Evolutionary conservation across 2,329 filamentous ascomycete genomes (phyloP).

Genomic region (Cladosporium sp.): DNA sequence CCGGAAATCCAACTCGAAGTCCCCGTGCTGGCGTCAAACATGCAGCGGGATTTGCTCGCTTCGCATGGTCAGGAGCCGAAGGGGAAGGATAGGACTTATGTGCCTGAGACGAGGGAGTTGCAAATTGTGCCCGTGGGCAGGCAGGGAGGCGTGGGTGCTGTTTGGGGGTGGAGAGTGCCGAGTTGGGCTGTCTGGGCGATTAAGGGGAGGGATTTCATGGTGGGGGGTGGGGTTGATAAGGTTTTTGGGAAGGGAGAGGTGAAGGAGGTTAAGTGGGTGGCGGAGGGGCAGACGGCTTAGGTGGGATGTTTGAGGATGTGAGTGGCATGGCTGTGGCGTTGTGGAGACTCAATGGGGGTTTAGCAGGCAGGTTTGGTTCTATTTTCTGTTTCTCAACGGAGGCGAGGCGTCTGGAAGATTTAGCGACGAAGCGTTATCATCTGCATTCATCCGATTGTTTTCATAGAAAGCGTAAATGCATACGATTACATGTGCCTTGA

Average conservation of each 20-base stretch:
- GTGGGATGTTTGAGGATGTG: no score
- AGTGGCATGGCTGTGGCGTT: no score
- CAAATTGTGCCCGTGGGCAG: conserved; percentile 38
- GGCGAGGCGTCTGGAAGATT: no score
- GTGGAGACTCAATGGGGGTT: no score
- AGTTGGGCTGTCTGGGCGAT: conserved; percentile 34
- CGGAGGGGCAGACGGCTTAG: conserved; percentile 13
- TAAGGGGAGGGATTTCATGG: conserved; percentile 36
- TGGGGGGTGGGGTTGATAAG: conserved; percentile 18
- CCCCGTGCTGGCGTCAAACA: conserved; percentile 36
- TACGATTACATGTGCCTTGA: no score
- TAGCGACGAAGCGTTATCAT: no score
- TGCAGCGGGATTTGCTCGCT: conserved; percentile 39
- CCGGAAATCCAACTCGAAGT: conserved; percentile 34
- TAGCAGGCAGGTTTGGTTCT: no score
- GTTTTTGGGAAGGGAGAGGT: conserved; percentile 15
- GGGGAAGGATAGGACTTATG: conserved; percentile 29
- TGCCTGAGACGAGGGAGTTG: conserved; percentile 29
- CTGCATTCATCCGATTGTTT: no score
- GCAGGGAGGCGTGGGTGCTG: conserved; percentile 34
- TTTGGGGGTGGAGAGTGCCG: conserved; percentile 35
- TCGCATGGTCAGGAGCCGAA: conserved; percentile 20
- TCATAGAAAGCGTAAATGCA: no score
- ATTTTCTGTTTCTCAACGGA: no score
- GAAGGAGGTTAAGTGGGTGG: conserved; percentile 19